These are phyloP conservation scores for Scleroderma bovista DNA, from an alignment of 768 basidiomycete genomes.

Conservation along the genomic window DNA sequence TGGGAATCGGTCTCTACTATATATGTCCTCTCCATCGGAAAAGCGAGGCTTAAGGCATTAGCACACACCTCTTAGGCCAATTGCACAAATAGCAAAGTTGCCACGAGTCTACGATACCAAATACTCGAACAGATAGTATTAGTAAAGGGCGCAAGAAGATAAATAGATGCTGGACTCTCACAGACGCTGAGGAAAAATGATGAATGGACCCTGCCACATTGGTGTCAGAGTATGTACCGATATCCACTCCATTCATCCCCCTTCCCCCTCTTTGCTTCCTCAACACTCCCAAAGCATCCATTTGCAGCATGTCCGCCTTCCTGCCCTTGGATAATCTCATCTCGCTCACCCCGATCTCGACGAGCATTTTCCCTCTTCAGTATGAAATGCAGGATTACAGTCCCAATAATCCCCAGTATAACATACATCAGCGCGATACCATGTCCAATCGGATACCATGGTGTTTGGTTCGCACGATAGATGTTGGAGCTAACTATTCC, in stretches of 20 bases:
- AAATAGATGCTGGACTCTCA: no score
- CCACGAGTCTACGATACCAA: no score
- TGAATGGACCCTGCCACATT: no score
- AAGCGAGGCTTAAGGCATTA: no score
- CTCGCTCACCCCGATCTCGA: slow-evolving; percentile 62
- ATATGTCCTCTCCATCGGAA: no score
- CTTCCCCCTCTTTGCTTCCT: slow-evolving; percentile 63
- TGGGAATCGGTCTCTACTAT: no score
- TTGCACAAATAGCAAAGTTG: no score
- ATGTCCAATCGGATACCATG: slow-evolving; percentile 60
- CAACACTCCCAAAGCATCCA: slow-evolving; percentile 51
- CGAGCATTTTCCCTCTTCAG: slow-evolving; percentile 58
- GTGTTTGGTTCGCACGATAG: slow-evolving; percentile 61
- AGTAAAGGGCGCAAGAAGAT: no score
- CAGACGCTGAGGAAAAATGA: no score
- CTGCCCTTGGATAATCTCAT: slow-evolving; percentile 51
- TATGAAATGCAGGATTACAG: slow-evolving; percentile 35
- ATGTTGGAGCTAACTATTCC: slow-evolving; percentile 76
- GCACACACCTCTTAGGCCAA: no score
- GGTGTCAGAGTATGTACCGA: slow-evolving; percentile 50
- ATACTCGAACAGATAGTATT: no score
- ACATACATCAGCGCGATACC: slow-evolving; percentile 73
- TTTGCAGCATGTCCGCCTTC: slow-evolving; percentile 41
- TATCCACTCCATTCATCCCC: slow-evolving; percentile 77
- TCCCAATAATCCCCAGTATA: slow-evolving; percentile 50